Evolutionary conservation across 257 asterid genomes (phyloP), one percentile per base, ranked within the genome.

Genomic region (Verbascum thapsus): DNA sequence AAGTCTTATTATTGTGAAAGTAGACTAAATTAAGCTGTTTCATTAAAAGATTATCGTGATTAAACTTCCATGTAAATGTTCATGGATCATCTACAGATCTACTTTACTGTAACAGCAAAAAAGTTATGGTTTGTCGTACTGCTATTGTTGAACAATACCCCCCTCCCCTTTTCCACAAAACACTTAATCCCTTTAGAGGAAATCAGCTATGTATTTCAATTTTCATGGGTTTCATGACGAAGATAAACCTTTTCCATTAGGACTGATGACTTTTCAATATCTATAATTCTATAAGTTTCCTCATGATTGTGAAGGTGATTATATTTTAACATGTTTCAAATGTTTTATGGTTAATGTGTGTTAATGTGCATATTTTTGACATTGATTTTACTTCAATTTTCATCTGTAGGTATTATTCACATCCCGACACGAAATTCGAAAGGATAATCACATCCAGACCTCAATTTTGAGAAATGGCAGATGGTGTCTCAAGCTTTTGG

Each of bases 401-500:
- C 22, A 16, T 64, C 17, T 58, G 59, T 45, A 52, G 59, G 60
- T n/a, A 62, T 59, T 45, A 59, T 35, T 52, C 38, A 44, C 39
- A n/a, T 58, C 41, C 35, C 8, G 52, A 35, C 41, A 68, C 41
- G 42, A 58, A 51, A 41, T 58, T 59, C 38, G 3, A 34, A 12
- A 37, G 63, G 30, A 16, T n/a, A 23, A 43, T 22, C 38, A 38
- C 20, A 38, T 13, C 47, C 15, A n/a, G 20, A 50, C 54, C 58
- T 51, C 55, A 16, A 26, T 53, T 69, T 66, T 73, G 70, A 64
- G 80, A 71, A 61, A 91, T 91, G 98, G 88, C 83, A 20, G 86
- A 64, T 54, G 88, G 81, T 30, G 48, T 75, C 37, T 82, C 96
- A 66, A 87, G 88, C 73, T 91, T 91, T 58, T 91, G 96, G 96